Evolutionary conservation across 495 filamentous ascomycete genomes (phyloP).

Genomic region (Penicillium taxi): DNA sequence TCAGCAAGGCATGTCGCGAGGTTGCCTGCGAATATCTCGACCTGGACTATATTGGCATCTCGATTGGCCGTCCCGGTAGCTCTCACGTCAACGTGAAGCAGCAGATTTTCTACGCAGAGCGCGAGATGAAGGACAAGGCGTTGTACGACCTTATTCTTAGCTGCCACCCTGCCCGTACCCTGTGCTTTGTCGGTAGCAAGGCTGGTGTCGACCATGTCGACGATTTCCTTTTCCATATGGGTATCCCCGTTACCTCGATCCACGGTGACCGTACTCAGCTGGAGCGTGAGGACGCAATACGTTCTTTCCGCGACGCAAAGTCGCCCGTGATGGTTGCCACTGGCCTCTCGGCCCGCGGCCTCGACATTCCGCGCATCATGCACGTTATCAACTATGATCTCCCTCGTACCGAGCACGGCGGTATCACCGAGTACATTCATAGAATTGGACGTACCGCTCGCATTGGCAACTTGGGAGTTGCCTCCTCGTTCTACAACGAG

Average conservation of each 20-base stretch:
- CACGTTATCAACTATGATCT: slow-evolving; percentile 93
- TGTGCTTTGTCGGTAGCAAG: slow-evolving; percentile 86
- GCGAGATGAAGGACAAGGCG: slow-evolving; percentile 54
- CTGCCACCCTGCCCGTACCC: slow-evolving; percentile 63
- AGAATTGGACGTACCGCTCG: slow-evolving; percentile 94
- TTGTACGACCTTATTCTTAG: slow-evolving; percentile 66
- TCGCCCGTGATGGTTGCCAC: slow-evolving; percentile 79
- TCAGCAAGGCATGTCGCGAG: slow-evolving; percentile 65
- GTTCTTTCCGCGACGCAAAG: slow-evolving; percentile 67
- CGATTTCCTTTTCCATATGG: slow-evolving; percentile 74
- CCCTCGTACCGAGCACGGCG: slow-evolving; percentile 60
- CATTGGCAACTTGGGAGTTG: slow-evolving; percentile 79
- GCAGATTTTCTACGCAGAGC: slow-evolving; percentile 54
- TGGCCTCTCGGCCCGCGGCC: slow-evolving; percentile 77
- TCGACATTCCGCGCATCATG: slow-evolving; percentile 78
- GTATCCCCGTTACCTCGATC: slow-evolving; percentile 75
- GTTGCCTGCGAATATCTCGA: slow-evolving; percentile 68
- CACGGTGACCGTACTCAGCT: slow-evolving; percentile 80
- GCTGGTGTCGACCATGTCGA: slow-evolving; percentile 69
- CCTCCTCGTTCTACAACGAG: slow-evolving; percentile 81
- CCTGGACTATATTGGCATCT: slow-evolving; percentile 63
- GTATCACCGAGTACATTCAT: slow-evolving; percentile 89
- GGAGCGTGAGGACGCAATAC: slow-evolving; percentile 90
- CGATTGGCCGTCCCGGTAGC: slow-evolving; percentile 76
- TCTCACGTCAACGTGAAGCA: slow-evolving; percentile 75